These are phyloP conservation scores for Colletotrichum sublineola DNA, from an alignment of 2,329 filamentous ascomycete genomes.

Conservation along the genomic window DNA sequence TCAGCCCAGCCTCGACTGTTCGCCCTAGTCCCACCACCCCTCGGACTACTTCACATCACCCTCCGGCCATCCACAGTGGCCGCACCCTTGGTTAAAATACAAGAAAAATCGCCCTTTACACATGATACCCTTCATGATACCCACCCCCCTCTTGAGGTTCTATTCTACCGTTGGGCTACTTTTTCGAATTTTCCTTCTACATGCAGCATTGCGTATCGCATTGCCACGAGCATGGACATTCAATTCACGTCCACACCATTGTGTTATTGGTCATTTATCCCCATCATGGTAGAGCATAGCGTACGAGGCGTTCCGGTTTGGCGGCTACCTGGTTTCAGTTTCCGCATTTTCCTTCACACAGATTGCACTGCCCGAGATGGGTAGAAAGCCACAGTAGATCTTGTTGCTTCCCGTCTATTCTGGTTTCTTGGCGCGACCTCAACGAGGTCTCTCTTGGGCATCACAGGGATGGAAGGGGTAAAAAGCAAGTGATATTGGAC, in stretches of 20 bases:
- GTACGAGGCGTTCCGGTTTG: conserved; percentile 53
- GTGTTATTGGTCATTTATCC: conserved; percentile 44
- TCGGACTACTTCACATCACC: conserved; percentile 49
- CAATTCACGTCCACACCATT: conserved; percentile 31
- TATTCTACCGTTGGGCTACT: conserved; percentile 40
- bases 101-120: conserved; percentile 31
- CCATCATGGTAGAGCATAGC: conserved; percentile 56
- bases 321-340: conserved; percentile 44
- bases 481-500: conserved; percentile 40
- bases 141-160: conserved; percentile 40
- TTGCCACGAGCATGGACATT: conserved; percentile 37
- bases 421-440: conserved; percentile 37
- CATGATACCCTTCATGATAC: conserved; percentile 47
- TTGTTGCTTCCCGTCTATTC: conserved; percentile 37
- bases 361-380: conserved; percentile 33
- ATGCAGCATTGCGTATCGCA: conserved; percentile 38
- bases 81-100: conserved; percentile 62
- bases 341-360: conserved; percentile 38
- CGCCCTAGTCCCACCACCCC: conserved; percentile 53
- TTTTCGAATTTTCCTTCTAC: conserved; percentile 31
- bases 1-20: conserved; percentile 53
- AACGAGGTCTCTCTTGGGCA: conserved; percentile 32
- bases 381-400: conserved; percentile 40
- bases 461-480: conserved; percentile 34
- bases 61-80: conserved; percentile 67